Conservation (phyloP, 2,329 filamentous ascomycete species). For the Ophiocordyceps camponoti-leonardi region DNA sequence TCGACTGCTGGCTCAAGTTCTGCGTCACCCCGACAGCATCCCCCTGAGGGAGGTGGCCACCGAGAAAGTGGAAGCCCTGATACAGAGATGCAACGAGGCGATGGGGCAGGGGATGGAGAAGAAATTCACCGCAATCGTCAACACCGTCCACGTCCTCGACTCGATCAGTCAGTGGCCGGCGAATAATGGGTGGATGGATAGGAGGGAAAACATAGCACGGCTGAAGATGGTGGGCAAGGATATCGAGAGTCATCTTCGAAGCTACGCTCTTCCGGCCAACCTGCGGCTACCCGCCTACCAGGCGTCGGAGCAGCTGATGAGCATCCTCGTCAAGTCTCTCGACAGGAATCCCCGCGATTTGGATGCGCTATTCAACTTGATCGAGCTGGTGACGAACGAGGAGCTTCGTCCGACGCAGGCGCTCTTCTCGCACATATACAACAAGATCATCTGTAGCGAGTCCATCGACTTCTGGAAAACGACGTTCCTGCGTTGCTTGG, state of each 20-base stretch:
- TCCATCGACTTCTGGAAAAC: conserved; percentile 75
- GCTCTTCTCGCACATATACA: conserved; percentile 71
- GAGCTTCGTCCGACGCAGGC: conserved; percentile 63
- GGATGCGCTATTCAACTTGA: conserved; percentile 68
- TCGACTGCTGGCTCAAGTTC: conserved; percentile 75
- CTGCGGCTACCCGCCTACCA: conserved; percentile 79
- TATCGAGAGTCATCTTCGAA: conserved; percentile 56
- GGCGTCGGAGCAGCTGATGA: conserved; percentile 73
- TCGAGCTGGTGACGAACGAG: conserved; percentile 69
- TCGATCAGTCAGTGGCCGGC: conserved; percentile 54
- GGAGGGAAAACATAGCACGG: conserved; percentile 42
- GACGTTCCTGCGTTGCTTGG: conserved; percentile 69
- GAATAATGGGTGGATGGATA: conserved; percentile 55
- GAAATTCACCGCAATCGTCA: conserved; percentile 54
- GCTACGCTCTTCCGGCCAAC: conserved; percentile 49
- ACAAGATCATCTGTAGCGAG: conserved; percentile 64
- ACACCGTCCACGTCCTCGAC: conserved; percentile 71
- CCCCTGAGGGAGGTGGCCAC: conserved; percentile 59
- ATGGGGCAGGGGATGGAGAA: conserved; percentile 52
- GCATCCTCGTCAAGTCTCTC: conserved; percentile 67
- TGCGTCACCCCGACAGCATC: conserved; percentile 58
- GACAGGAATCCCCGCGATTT: conserved; percentile 57
- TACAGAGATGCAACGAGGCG: conserved; percentile 47
- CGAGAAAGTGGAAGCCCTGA: conserved; percentile 54
- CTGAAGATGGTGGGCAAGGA: conserved; percentile 55